These are phyloP conservation scores for Trypanosoma melophagium DNA, from an alignment of 208 protist genomes.

Conservation along the genomic window DNA sequence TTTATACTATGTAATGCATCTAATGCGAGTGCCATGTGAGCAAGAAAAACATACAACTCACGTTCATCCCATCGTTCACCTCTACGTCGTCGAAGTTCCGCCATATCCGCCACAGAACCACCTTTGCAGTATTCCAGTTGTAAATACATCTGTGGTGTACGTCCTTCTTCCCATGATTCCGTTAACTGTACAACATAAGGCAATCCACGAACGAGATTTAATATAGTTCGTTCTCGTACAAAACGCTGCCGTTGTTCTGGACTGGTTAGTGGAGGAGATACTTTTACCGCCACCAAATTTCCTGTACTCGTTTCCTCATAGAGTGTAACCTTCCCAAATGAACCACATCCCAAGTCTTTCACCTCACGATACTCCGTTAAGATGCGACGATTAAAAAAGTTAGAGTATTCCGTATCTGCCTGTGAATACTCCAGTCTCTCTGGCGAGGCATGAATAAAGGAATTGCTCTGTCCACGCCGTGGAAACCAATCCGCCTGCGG, in stretches of 20 bases:
- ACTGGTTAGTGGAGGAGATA: slow-evolving; percentile 45
- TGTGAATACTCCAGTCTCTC: slow-evolving; percentile 74
- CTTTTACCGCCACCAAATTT: slow-evolving; percentile 75
- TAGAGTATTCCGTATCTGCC: slow-evolving; percentile 76
- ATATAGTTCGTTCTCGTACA: slow-evolving; percentile 62
- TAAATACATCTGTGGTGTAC: slow-evolving; percentile 70
- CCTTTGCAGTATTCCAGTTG: slow-evolving; percentile 86
- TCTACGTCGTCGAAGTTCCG: slow-evolving; percentile 40
- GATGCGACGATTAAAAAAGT: slow-evolving; percentile 66
- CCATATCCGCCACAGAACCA: slow-evolving; percentile 65
- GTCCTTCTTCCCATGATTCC: slow-evolving; percentile 77
- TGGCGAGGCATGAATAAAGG: slow-evolving; percentile 8
- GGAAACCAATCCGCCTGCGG: slow-evolving; percentile 29
- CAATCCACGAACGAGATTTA: slow-evolving; percentile 54
- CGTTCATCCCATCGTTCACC: slow-evolving; percentile 62
- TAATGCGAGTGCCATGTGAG: slow-evolving; percentile 86
- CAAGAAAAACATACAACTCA: slow-evolving; percentile 77
- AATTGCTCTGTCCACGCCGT: slow-evolving; percentile 7
- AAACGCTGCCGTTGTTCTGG: slow-evolving; percentile 49
- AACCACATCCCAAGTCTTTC: slow-evolving; percentile 67
- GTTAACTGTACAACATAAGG: slow-evolving; percentile 81
- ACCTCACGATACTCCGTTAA: slow-evolving; percentile 83
- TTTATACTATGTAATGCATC: slow-evolving; percentile 75
- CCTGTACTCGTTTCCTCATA: slow-evolving; percentile 79
- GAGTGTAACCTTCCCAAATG: slow-evolving; percentile 74